phyloP scores from a whole-genome alignment of 768 basidiomycete species.

The Termitomyces sp. region DNA sequence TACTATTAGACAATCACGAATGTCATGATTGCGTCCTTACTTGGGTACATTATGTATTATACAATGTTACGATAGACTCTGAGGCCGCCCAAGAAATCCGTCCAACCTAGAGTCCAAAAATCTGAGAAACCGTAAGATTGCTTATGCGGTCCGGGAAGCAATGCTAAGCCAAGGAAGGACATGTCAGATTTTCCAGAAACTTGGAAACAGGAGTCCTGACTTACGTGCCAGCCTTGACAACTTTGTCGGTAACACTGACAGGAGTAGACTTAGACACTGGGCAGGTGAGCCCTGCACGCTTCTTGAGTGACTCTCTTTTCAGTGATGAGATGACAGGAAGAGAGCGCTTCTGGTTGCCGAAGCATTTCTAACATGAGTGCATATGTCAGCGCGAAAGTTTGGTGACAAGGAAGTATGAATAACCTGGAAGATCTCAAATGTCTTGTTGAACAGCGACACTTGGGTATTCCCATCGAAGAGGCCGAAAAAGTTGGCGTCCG shows the following conservation, averaged over 20 bases:
- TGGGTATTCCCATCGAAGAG: conserved; percentile 23
- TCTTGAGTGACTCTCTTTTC: background rate
- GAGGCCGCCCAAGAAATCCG: too few relatives aligned
- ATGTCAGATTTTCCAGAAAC: background rate
- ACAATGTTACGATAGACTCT: too few relatives aligned
- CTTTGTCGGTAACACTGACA: conserved; percentile 6
- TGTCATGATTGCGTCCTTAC: too few relatives aligned
- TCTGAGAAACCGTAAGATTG: background rate
- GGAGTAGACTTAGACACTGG: background rate
- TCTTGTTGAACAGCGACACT: conserved; percentile 26
- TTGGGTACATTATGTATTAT: too few relatives aligned
- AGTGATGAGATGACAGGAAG: conserved; percentile 3
- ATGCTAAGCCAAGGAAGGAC: background rate
- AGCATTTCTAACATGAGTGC: conserved; percentile 17
- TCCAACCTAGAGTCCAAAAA: background rate
- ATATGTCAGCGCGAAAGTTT: background rate
- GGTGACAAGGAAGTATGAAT: background rate
- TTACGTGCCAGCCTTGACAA: conserved; percentile 12
- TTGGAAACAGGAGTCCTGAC: background rate
- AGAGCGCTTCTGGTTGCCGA: conserved; percentile 16
- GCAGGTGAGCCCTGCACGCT: conserved; percentile 11
- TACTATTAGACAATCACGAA: too few relatives aligned
- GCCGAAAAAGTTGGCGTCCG: conserved; percentile 25
- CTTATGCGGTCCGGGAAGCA: background rate
- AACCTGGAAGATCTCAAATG: conserved; percentile 31